phyloP scores from a whole-genome alignment of 352 stramenopile species.

The Globisporangium polare region DNA sequence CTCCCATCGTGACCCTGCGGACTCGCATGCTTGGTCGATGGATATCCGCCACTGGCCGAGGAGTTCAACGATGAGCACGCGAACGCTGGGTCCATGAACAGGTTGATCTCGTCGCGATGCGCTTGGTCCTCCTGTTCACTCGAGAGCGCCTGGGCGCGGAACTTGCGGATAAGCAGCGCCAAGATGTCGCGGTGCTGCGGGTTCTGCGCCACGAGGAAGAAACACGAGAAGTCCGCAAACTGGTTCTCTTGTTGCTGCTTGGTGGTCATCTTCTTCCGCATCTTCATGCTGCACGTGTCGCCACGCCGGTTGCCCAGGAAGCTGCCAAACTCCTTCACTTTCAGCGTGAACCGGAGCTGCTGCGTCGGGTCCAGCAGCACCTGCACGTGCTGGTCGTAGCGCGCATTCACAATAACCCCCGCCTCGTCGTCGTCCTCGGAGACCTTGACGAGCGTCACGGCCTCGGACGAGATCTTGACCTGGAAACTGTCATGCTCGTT shows the following conservation, averaged over 20 bases:
- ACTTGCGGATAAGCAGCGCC: conserved; percentile 63
- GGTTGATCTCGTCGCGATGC: conserved; percentile 50
- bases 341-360: conserved; percentile 65
- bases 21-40: not conserved
- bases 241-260: conserved; percentile 7
- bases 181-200: conserved; percentile 77
- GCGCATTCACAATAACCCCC: conserved; percentile 46
- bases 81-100: conserved; percentile 73
- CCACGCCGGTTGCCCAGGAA: conserved; percentile 58
- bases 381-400: conserved; percentile 63
- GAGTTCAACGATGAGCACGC: conserved; percentile 13
- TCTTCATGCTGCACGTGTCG: conserved; percentile 64
- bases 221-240: conserved; percentile 55
- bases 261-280: conserved; percentile 11
- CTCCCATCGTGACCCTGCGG: not conserved
- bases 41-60: not conserved
- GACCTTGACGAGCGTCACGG: conserved; percentile 62
- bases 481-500: conserved; percentile 82
- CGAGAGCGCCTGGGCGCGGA: conserved; percentile 45
- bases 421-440: conserved; percentile 67
- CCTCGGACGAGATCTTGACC: conserved; percentile 58
- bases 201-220: conserved; percentile 76
- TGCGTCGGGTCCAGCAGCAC: conserved; percentile 66
- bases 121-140: conserved; percentile 55
- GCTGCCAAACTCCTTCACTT: conserved; percentile 71